Percentiles rank a stretch among this genome's conserved stretches.
Evolutionary conservation across 768 basidiomycete species (phyloP).

Genomic region (Rossbeevera mucosa): DNA sequence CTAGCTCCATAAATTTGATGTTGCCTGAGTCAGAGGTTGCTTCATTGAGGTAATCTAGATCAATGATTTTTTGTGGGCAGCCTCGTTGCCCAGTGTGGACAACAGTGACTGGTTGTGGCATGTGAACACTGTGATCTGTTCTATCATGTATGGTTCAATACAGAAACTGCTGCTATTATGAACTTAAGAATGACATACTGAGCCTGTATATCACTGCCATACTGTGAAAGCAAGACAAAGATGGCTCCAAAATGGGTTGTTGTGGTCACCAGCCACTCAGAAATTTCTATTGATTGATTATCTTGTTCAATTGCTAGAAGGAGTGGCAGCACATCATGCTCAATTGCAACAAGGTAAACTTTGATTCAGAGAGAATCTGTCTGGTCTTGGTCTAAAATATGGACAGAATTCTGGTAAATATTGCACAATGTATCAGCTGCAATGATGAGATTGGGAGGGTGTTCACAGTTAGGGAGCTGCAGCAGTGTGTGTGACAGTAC

Average conservation of each 20-base stretch:
- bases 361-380: neutral
- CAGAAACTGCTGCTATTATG: neutral
- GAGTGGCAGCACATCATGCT: neutral
- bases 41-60: too few relatives aligned
- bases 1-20: too few relatives aligned
- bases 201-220: neutral
- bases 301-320: neutral
- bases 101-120: too few relatives aligned
- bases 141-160: too few relatives aligned
- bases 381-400: neutral
- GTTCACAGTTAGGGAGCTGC: neutral
- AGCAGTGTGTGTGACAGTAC: neutral
- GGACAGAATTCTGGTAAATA: neutral
- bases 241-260: neutral
- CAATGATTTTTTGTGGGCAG: too few relatives aligned
- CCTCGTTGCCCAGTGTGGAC: too few relatives aligned
- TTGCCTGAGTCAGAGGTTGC: too few relatives aligned
- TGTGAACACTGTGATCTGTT: too few relatives aligned
- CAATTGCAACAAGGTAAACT: neutral
- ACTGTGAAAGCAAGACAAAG: neutral
- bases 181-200: neutral
- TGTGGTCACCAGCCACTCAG: neutral
- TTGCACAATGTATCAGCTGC: neutral
- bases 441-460: neutral
- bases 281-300: neutral